Evolutionary conservation across 441 rosid species (phyloP).

Genomic region (Breynia disticha): DNA sequence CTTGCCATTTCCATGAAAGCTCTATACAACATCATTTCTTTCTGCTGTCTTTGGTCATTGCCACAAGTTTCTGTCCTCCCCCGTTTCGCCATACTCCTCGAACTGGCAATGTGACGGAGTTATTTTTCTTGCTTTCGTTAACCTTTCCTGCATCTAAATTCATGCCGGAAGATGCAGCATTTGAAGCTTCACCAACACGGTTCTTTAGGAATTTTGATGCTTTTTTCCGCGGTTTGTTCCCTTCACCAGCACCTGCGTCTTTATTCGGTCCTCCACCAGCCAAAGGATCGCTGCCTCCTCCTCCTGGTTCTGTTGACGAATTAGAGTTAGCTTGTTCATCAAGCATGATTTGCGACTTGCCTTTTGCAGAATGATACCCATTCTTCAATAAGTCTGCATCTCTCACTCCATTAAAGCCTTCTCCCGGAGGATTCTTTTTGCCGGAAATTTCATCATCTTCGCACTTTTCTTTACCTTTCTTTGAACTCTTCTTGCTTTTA

Average conservation of each 20-base stretch:
- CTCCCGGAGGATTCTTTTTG: too few species aligned
- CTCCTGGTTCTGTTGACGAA: conserved; percentile 13
- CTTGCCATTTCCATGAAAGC: too few species aligned
- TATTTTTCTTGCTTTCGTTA: conserved; percentile 18
- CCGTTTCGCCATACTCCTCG: conserved; percentile 76
- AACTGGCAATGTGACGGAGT: conserved; percentile 29
- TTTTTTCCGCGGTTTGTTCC: conserved; percentile 59
- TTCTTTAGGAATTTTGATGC: conserved; percentile 64
- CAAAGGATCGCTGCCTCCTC: conserved; percentile 18
- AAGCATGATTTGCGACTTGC: conserved; percentile 23
- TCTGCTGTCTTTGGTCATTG: too few species aligned
- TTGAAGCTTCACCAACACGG: conserved; percentile 75
- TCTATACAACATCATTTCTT: too few species aligned
- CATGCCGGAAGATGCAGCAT: conserved; percentile 42
- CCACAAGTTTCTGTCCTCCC: conserved; percentile 42
- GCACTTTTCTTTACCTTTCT: conserved; percentile 44
- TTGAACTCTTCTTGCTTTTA: conserved; percentile 28
- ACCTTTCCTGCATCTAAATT: conserved; percentile 13
- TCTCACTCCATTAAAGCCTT: too few species aligned
- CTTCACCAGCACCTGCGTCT: conserved; percentile 25
- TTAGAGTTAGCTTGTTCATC: conserved; percentile 17
- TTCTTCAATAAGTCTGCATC: conserved; percentile 27
- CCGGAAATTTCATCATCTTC: too few species aligned
- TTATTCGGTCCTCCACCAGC: conserved; percentile 22
- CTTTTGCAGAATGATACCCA: conserved; percentile 47